Conservation (phyloP, 805 yeast species). For the Danielia reshetovae region DNA sequence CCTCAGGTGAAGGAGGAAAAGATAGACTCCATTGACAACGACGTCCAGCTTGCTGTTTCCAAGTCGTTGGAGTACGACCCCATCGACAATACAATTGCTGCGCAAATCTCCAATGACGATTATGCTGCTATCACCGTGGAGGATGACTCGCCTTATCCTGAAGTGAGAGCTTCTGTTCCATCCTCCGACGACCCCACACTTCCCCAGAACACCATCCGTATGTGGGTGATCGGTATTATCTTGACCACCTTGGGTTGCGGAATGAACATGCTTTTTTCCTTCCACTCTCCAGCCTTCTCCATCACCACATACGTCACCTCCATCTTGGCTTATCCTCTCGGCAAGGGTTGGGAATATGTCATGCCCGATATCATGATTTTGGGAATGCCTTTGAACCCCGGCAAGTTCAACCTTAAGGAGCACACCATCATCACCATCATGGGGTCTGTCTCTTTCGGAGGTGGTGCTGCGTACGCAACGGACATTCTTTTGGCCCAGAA, state of each 20-base stretch:
- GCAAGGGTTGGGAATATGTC: conserved; percentile 43
- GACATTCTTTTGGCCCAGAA: conserved; percentile 52
- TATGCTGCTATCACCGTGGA: conserved; percentile 16
- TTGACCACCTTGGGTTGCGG: conserved; percentile 56
- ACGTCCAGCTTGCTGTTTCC: conserved; percentile 9
- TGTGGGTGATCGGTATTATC: conserved; percentile 48
- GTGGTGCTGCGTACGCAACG: conserved; percentile 52
- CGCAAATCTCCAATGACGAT: conserved; percentile 13
- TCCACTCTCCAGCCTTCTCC: conserved; percentile 52
- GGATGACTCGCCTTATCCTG: conserved; percentile 50
- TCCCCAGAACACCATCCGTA: conserved; percentile 51
- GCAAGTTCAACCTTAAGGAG: conserved; percentile 61
- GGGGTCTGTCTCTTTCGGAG: conserved; percentile 41
- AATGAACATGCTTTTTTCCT: conserved; percentile 55
- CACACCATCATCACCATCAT: conserved; percentile 53
- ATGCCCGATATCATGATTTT: conserved; percentile 33
- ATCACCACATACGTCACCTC: conserved; percentile 53
- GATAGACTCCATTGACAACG: conserved; percentile 6
- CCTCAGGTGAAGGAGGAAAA: conserved; percentile 10
- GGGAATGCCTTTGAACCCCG: conserved; percentile 48
- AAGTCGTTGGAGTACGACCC: conserved; percentile 17
- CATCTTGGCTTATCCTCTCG: conserved; percentile 58
- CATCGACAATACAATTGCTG: conserved; percentile 11
- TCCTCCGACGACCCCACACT: conserved; percentile 47
- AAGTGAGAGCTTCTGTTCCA: conserved; percentile 61